These are phyloP conservation scores for Populus pruinosa DNA, from an alignment of 345 rosid species.

Conservation along the genomic window DNA sequence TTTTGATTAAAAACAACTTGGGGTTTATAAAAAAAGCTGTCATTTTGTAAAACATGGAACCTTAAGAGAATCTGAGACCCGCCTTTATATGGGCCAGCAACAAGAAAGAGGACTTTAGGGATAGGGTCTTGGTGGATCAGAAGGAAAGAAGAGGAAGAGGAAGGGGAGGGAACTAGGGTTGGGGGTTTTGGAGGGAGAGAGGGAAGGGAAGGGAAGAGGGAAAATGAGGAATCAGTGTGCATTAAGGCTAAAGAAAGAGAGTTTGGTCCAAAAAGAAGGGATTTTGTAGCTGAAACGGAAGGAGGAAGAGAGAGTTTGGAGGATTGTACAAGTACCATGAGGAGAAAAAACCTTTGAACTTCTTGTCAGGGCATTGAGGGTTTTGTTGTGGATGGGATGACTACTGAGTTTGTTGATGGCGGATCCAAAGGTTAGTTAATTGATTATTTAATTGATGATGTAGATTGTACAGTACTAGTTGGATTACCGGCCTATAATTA, in stretches of 20 bases:
- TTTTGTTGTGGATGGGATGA: background rate
- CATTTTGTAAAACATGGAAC: conserved; percentile 33
- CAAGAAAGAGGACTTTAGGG: conserved; percentile 47
- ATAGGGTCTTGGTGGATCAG: conserved; percentile 4
- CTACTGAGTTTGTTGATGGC: background rate
- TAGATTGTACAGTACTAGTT: background rate
- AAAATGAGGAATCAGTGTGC: conserved; percentile 61
- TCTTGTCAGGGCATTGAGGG: conserved; percentile 12
- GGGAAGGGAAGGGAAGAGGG: conserved; percentile 52
- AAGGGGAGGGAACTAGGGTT: conserved; percentile 27
- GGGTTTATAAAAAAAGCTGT: conserved; percentile 41
- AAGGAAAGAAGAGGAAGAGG: conserved; percentile 32
- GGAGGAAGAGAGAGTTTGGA: conserved; percentile 44
- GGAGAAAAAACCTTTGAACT: background rate
- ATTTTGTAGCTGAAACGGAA: conserved; percentile 33
- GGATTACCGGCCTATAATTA: background rate
- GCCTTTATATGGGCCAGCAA: conserved; percentile 50
- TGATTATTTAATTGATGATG: background rate
- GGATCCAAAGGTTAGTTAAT: background rate
- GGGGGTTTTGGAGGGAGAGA: conserved; percentile 36
- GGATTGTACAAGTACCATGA: conserved; percentile 48
- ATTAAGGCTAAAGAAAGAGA: conserved; percentile 65
- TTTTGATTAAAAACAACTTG: conserved; percentile 56
- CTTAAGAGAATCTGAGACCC: conserved; percentile 59
- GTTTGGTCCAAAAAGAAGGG: conserved; percentile 58